Evolutionary conservation across 2,329 filamentous ascomycete species (phyloP), one percentile per base, ranked within the genome.

Genomic region (Trichoderma sp.): DNA sequence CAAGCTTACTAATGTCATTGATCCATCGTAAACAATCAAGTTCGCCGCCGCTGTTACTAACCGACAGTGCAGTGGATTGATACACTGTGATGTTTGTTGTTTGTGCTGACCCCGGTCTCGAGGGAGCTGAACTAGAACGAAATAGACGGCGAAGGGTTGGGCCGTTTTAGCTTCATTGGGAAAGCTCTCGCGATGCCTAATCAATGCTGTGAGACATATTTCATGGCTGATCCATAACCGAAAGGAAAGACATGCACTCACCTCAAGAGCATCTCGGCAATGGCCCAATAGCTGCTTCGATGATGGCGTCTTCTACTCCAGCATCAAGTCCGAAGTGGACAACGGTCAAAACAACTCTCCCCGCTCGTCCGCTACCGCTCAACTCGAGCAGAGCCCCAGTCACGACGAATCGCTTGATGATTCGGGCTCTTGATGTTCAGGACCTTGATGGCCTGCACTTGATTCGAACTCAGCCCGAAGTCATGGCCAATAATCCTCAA

Each of bases 381-480:
- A 60, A 60, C 44, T 50, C 45, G 14, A 41, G 19, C 5, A 15
- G 57, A 3, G 3, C 1, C 3, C 57, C 57, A 19, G 45, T 60
- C 30, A 50, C 44, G 3, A 60, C 57, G 34, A 45, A 60, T 24
- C 44, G 57, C 30, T 41, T 60, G 4, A 39, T 60, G 5, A 41
- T 60, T 19, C 57, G 57, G 1, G 28, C 57, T 28, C 44, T 60
- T 24, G 57, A 41, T 19, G 28, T 44, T 5, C 44, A 60, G 50
- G 57, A 60, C 24, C 44, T 39, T 21, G 28, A 39, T 10, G 17
- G 44, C 19, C 44, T 60, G 30, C 45, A 60, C 15, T 1, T 50
- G 9, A 14, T 60, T 14, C 57, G 57, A 21, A 50, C 57, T n/a
- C 57, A 60, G 30, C 57, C 57, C 30, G 57, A 60, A 7, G 57